Percentiles rank a stretch among this genome's conserved stretches.
Evolutionary conservation across 169 alveolate species (phyloP).

Genomic region (Eimeria acervulina): DNA sequence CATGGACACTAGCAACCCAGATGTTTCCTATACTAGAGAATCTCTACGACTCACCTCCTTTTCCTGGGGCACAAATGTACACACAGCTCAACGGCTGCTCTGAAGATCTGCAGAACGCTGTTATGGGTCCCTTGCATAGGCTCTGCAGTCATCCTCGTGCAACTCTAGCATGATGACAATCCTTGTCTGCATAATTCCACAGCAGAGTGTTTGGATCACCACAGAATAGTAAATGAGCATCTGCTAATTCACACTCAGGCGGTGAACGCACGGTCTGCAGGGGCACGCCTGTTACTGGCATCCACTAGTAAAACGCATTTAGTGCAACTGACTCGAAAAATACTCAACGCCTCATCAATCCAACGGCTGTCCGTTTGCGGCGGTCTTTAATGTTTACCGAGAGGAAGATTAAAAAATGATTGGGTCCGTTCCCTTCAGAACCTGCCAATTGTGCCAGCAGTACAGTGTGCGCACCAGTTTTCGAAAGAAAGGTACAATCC

Average conservation of each 20-base stretch:
- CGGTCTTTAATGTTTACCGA: background rate
- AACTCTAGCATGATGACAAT: background rate
- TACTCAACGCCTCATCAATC: background rate
- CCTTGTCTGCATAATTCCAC: background rate
- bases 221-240: background rate
- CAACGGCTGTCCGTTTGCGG: background rate
- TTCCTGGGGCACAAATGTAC: background rate
- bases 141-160: background rate
- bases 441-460: background rate
- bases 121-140: background rate
- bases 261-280: background rate
- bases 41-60: background rate
- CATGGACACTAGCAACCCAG: background rate
- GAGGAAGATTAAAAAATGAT: background rate
- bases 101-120: background rate
- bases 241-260: background rate
- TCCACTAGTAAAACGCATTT: too few relatives aligned
- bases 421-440: background rate
- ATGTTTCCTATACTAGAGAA: background rate
- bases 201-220: background rate
- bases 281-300: background rate
- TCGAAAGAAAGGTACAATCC: background rate
- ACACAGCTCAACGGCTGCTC: background rate
- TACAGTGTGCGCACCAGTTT: background rate
- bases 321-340: background rate